Evolutionary conservation across 768 basidiomycete species (phyloP), one percentile per base, ranked within the genome.

Genomic region (Gloeostereum incarnatum): DNA sequence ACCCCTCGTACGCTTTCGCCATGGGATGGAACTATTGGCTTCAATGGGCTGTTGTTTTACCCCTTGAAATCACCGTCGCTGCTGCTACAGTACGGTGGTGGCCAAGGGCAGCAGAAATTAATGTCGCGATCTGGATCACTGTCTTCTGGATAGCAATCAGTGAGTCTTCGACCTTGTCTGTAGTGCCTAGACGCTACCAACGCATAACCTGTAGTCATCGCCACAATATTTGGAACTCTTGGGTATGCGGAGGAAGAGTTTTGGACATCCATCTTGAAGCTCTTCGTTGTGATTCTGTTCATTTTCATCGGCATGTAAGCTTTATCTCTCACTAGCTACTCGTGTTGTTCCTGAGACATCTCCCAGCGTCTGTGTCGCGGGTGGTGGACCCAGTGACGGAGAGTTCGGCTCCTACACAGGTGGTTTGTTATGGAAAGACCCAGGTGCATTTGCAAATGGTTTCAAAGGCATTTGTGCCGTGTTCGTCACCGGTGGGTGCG

Each of bases 11-110:
- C 43, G 63, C 63, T 29, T 67, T 67, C 39, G 62, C 65, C 30
- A 68, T 67, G 65, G 66, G 66, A 1, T 68, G 66, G 66, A 68
- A 68, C 38, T 68, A 68, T 40, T 55, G 61, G 23, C 56, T 68
- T 27, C 63, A 65, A 59, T 68, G 66, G 66, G 64, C 61, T 6
- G 46, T 65, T 14, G 61, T 60, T 2, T 51, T 68, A 23, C 66
- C 65, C 1, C 49, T 68, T 17, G 65, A 68, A 54, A 61, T 67
- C 10, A 67, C 64, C 3, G 65, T 68, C 9, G 66, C 65, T 16
- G 61, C 56, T 7, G 60, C 56, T 19, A 68, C 66, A 6, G 61
- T 67, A 17, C 54, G 62, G 38, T 68, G 65, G 45, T 68, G 66
- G 65, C 58, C 58, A 3, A 43, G 51, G 36, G 48, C n/a, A n/a